These are phyloP conservation scores for Monosporascus sp. DNA, from an alignment of 2,329 filamentous ascomycete genomes.

Conservation along the genomic window DNA sequence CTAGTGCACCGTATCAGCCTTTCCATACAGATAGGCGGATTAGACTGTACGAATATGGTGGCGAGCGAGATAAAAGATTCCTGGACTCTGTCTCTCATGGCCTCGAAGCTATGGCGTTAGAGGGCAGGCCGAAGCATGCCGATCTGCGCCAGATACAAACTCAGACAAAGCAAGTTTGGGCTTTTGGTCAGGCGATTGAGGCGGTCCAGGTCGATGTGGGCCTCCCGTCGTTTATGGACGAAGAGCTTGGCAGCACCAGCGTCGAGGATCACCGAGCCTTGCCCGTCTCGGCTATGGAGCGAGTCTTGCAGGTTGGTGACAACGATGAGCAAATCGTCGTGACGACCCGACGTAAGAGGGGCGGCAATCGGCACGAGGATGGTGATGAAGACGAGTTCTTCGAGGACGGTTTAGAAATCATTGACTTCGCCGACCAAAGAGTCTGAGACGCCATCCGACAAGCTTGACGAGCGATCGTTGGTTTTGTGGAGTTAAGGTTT, in stretches of 20 bases:
- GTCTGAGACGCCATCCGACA: constrained; percentile 37
- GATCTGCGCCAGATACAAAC: constrained; percentile 18
- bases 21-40: constrained; percentile 91
- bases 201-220: constrained; percentile 50
- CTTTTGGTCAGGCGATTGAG: constrained; percentile 53
- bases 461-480: constrained; percentile 4
- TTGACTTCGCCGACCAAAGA: constrained; percentile 76
- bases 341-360: constrained; percentile 68
- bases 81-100: constrained; percentile 33
- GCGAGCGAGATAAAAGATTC: constrained; percentile 17
- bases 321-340: constrained; percentile 75
- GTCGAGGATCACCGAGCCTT: constrained; percentile 55
- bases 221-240: constrained; percentile 39
- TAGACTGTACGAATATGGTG: constrained; percentile 62
- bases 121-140: constrained; percentile 35
- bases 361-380: constrained; percentile 42
- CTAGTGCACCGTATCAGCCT: constrained; percentile 89
- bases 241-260: constrained; percentile 42
- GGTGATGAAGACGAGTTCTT: constrained; percentile 74
- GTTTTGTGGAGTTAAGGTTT: constrained; percentile 1
- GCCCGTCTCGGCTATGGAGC: constrained; percentile 60
- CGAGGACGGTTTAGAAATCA: constrained; percentile 86
- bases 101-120: constrained; percentile 36
- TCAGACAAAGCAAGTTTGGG: constrained; percentile 40
- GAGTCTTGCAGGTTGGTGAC: constrained; percentile 51